Percentiles rank a stretch among this genome's conserved stretches.
Conservation (phyloP, 2,329 filamentous ascomycete genomes). For the Trichophyton schoenleinii region DNA sequence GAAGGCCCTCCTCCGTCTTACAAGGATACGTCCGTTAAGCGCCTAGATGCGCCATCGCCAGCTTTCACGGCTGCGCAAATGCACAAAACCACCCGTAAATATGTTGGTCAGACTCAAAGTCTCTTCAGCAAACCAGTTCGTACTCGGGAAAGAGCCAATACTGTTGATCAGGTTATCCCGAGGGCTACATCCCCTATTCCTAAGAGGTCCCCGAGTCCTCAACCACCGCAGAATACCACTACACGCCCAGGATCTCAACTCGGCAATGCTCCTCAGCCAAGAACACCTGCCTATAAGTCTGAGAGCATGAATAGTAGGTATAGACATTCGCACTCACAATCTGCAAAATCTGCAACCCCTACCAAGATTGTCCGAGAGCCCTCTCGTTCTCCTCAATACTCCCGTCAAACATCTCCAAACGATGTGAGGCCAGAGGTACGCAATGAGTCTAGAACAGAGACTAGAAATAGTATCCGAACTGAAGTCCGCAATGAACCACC, state of each 20-base stretch:
- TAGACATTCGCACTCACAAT: conserved; percentile 21
- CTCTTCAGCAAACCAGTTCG: conserved; percentile 46
- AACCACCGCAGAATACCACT: conserved; percentile 18
- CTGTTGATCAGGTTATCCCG: conserved; percentile 26
- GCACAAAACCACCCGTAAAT: conserved; percentile 88
- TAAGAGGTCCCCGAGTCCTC: conserved; percentile 28
- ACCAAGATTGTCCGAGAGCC: conserved; percentile 23
- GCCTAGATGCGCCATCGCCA: conserved; percentile 76
- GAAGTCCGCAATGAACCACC: neutral
- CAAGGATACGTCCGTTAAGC: conserved; percentile 57
- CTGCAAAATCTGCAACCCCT: conserved; percentile 14
- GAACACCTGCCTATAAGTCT: conserved; percentile 34
- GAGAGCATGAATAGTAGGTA: conserved; percentile 30
- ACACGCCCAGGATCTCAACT: conserved; percentile 27
- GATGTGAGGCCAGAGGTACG: conserved; percentile 10
- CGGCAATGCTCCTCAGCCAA: conserved; percentile 32
- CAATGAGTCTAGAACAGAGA: neutral
- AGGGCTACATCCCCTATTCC: conserved; percentile 27
- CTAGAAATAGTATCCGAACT: neutral
- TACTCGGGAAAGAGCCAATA: conserved; percentile 19
- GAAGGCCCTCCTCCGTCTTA: conserved; percentile 82
- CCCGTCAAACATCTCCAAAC: conserved; percentile 27
- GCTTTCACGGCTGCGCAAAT: conserved; percentile 89
- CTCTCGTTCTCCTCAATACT: conserved; percentile 36
- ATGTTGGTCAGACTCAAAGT: conserved; percentile 66